These are phyloP conservation scores for Saturnispora bothae DNA, from an alignment of 805 yeast genomes.

Conservation along the genomic window DNA sequence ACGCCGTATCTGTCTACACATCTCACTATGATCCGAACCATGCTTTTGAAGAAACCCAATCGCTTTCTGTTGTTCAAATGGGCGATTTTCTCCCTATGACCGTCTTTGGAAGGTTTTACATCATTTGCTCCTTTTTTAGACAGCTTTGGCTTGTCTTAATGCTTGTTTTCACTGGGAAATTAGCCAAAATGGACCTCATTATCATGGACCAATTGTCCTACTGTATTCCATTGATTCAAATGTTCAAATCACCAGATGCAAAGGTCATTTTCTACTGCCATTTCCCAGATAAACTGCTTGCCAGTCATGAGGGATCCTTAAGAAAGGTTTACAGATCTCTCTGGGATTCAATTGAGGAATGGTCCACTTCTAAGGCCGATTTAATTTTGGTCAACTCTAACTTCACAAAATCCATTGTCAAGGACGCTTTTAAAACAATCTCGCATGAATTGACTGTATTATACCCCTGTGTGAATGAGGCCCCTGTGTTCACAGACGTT, in stretches of 20 bases:
- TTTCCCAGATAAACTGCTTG: conserved; percentile 82
- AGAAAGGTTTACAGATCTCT: conserved; percentile 67
- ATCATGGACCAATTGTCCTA: conserved; percentile 84
- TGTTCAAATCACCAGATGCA: conserved; percentile 30
- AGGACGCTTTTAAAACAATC: conserved; percentile 44
- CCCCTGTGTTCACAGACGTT: conserved; percentile 26
- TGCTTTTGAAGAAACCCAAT: conserved; percentile 81
- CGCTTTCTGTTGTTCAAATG: conserved; percentile 53
- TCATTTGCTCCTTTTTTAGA: conserved; percentile 72
- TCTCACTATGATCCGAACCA: conserved; percentile 84
- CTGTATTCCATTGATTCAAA: conserved; percentile 61
- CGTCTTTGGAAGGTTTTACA: conserved; percentile 56
- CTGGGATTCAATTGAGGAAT: conserved; percentile 76
- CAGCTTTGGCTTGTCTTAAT: conserved; percentile 55
- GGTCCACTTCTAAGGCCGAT: conserved; percentile 70
- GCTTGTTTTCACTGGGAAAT: conserved; percentile 38
- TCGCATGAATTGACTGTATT: conserved; percentile 42
- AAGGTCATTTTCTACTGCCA: conserved; percentile 84
- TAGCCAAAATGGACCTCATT: conserved; percentile 51
- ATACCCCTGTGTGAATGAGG: conserved; percentile 68
- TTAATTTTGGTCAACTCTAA: conserved; percentile 76
- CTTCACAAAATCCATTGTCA: conserved; percentile 66
- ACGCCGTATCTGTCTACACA: conserved; percentile 57
- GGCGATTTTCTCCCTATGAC: conserved; percentile 82
- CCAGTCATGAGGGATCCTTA: conserved; percentile 43